Evolutionary conservation across 768 basidiomycete genomes (phyloP).

Genomic region (Antrodiella citrinella): DNA sequence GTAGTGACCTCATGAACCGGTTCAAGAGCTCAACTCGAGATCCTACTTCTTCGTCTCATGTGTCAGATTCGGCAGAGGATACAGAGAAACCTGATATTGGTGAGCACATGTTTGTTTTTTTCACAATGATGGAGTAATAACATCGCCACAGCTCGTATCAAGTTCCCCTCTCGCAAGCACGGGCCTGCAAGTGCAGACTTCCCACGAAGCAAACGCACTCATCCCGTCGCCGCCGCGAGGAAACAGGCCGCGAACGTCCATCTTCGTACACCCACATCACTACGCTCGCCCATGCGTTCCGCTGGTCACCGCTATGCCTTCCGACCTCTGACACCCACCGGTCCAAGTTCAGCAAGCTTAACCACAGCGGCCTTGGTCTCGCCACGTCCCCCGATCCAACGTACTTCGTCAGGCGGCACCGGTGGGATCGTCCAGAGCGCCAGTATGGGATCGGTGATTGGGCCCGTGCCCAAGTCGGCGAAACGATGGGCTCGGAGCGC

Average conservation of each 20-base stretch:
- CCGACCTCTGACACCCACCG: conserved; percentile 14
- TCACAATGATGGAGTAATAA: neutral
- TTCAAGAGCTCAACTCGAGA: conserved; percentile 25
- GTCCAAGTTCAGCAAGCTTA: conserved; percentile 13
- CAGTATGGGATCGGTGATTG: conserved; percentile 20
- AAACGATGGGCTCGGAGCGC: conserved; percentile 58
- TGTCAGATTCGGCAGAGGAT: neutral
- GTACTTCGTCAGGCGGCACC: conserved; percentile 33
- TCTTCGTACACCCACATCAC: conserved; percentile 17
- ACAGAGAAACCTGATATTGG: neutral
- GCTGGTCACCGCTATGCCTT: conserved; percentile 8
- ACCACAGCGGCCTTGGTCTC: conserved; percentile 20
- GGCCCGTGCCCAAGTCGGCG: conserved; percentile 35
- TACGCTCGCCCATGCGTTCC: conserved; percentile 9
- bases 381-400: conserved; percentile 31
- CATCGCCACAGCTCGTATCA: conserved; percentile 2
- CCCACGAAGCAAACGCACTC: conserved; percentile 8
- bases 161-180: conserved; percentile 10
- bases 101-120: neutral
- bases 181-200: neutral
- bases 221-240: conserved; percentile 1
- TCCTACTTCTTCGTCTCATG: neutral
- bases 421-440: conserved; percentile 8
- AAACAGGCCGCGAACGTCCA: conserved; percentile 4
- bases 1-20: conserved; percentile 41